phyloP scores from a whole-genome alignment of 2,329 filamentous ascomycete species.

The Sclerotinia nivalis region DNA sequence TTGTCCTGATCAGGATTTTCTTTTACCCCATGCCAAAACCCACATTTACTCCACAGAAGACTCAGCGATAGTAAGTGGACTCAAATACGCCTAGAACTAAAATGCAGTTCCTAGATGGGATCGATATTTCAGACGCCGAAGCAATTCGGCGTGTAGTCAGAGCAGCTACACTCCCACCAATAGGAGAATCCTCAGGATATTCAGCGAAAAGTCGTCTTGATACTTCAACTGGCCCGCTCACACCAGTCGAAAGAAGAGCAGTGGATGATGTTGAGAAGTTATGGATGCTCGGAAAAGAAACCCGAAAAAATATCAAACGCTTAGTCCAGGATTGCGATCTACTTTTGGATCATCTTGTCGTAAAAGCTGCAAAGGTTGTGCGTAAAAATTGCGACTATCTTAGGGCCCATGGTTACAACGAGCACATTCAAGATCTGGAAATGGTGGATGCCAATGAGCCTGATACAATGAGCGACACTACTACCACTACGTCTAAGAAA shows the following conservation, averaged over 20 bases:
- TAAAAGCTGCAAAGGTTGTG: not conserved
- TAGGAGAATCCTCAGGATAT: not conserved
- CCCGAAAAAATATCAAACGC: not conserved
- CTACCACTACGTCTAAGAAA: not conserved
- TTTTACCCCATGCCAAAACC: too few relatives aligned
- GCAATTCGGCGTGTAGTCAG: not conserved
- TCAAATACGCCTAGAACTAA: not conserved
- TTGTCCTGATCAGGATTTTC: too few relatives aligned
- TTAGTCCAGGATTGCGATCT: not conserved
- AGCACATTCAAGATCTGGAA: not conserved
- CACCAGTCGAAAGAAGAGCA: not conserved
- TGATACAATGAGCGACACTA: not conserved
- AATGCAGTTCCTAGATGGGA: not conserved
- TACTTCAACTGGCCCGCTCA: not conserved
- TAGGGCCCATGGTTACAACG: not conserved
- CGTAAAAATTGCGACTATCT: not conserved
- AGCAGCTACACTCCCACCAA: not conserved
- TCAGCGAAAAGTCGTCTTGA: not conserved
- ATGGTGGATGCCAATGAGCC: not conserved
- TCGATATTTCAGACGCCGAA: not conserved
- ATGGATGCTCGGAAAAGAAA: not conserved
- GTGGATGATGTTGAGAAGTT: not conserved
- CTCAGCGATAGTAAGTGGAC: not conserved
- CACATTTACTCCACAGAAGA: not conserved
- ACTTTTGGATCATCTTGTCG: not conserved